Base-by-base conservation (phyloP, 2,329 filamentous ascomycete genomes). In the Claviceps sp. region DNA sequence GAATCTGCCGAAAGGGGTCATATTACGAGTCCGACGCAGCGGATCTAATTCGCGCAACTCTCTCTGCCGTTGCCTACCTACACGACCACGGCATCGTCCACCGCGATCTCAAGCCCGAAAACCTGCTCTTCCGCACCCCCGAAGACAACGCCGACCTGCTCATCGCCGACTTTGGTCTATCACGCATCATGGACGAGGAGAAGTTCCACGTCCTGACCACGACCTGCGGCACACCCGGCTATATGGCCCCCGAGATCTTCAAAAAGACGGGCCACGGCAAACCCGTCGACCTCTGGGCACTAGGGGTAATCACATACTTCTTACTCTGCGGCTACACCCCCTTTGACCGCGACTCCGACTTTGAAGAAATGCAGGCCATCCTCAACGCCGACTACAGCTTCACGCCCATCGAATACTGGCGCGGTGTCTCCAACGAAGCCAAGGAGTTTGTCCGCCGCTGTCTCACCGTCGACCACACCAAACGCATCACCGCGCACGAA, bases 321-420 rank as follows among this genome's bases (percentile, higher is more conserved):
- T 75, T 98, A 34, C 83, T 98, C 49, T 97, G 93, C 69, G 93
- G 93, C 54, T 97, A 97, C 72, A 98, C 93, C 1, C 93, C 93
- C 13, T 98, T 98, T 67, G 93, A 98, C 70, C 86, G 93, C 52
- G 93, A 97, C 68, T 91, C 84, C 61, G 95, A 98, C 70, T 84
- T 97, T 63, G 93, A 98, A 72, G 93, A 98, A 72, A 97, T 98
- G 91, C 91, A 97, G 72, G 93, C 93, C 60, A 98, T 98, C 65
- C 81, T 97, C 52, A 86, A 89, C 56, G 93, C 93, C 54, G 91
- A 97, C 72, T 98, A 97, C 74, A 86, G 82, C 63, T 98, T 97
- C 69, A 91, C 88, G 4, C 93, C 93, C 1, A 72, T 87, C 55
- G 91, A 96, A 66, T 97, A 97, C 76, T 98, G 93, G 93, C 86